Evolutionary conservation across 192 early-diverging fungal genomes (phyloP).

Genomic region (Gonapodya prolifera): DNA sequence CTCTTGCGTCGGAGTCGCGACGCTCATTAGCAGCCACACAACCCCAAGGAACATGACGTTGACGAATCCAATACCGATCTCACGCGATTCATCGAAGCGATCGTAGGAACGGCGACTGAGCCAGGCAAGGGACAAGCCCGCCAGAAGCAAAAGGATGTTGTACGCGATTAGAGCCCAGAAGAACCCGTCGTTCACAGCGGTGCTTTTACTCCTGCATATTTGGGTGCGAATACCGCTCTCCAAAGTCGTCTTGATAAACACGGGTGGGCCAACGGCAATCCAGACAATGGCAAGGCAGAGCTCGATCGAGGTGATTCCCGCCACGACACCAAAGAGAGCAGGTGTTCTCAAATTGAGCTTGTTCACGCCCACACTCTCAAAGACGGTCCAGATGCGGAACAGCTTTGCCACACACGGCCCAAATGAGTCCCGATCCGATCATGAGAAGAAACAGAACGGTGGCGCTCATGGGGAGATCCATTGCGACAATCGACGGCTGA

Average conservation of each 20-base stretch:
- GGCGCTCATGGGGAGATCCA: not conserved
- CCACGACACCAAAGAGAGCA: not conserved
- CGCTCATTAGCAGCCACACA: not conserved
- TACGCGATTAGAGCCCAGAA: not conserved
- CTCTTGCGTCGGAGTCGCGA: not conserved
- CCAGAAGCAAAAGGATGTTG: not conserved
- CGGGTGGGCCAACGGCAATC: not conserved
- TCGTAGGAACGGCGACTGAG: not conserved
- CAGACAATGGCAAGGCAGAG: not conserved
- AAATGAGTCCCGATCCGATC: not conserved
- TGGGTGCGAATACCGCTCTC: not conserved
- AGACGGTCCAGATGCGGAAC: not conserved
- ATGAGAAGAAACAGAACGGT: not conserved
- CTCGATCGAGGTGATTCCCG: not conserved
- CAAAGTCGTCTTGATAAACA: not conserved
- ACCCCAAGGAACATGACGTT: not conserved
- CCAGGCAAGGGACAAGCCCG: not conserved
- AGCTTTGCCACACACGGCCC: not conserved
- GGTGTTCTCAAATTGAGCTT: not conserved
- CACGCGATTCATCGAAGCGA: not conserved
- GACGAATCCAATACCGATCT: not conserved
- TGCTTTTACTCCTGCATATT: not conserved
- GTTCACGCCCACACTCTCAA: not conserved
- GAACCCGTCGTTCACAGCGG: not conserved
- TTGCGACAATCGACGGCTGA: not conserved